phyloP scores from a whole-genome alignment of 2,329 filamentous ascomycete species.

The Penicillium hesseltinei region DNA sequence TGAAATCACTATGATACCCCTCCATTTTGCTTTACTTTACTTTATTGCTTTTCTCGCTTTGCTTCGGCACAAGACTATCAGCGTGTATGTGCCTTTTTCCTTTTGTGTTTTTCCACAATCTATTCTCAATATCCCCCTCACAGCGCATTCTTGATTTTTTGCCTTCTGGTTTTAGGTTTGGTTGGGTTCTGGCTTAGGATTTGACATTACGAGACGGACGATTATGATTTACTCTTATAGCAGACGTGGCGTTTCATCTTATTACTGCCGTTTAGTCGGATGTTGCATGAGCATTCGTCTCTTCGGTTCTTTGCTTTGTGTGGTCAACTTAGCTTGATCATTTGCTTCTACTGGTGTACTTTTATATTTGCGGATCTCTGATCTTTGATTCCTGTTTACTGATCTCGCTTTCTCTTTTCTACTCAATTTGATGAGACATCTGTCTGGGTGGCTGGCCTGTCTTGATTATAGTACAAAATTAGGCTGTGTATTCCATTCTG shows the following conservation, averaged over 20 bases:
- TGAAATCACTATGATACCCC: constrained; percentile 34
- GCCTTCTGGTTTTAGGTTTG: not conserved
- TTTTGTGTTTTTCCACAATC: not conserved
- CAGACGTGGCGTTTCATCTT: constrained; percentile 14
- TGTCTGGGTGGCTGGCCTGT: constrained; percentile 4
- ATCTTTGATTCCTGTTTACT: not conserved
- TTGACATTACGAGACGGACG: constrained; percentile 8
- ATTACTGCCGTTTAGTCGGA: not conserved
- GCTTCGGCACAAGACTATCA: not conserved
- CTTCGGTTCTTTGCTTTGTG: constrained; percentile 7
- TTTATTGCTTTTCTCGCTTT: not conserved
- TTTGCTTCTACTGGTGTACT: not conserved
- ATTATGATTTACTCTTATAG: constrained; percentile 13
- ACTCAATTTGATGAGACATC: not conserved
- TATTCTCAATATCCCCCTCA: constrained; percentile 2
- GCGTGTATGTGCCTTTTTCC: not conserved
- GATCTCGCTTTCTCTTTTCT: not conserved
- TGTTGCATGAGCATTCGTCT: not conserved
- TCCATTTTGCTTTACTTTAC: constrained; percentile 11
- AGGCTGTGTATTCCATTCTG: not conserved
- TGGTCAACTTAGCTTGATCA: constrained; percentile 3
- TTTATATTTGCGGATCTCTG: constrained; percentile 1
- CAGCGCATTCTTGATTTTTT: constrained; percentile 1
- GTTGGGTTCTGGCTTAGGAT: not conserved
- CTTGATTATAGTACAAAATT: not conserved